Evolutionary conservation across 441 rosid species (phyloP).

Genomic region (Rhodomyrtus psidioides): DNA sequence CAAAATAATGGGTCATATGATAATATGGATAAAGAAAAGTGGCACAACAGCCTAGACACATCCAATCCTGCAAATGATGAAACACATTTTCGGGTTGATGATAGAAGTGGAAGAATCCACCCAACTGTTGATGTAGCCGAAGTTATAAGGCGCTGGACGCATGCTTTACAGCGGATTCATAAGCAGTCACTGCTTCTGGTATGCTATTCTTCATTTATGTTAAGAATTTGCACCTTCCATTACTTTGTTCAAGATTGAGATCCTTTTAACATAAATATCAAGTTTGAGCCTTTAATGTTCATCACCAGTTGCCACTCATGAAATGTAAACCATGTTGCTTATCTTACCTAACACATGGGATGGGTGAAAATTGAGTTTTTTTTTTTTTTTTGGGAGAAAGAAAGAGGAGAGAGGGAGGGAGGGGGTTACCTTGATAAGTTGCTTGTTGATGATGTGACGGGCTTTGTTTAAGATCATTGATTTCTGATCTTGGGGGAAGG

Average conservation of each 20-base stretch:
- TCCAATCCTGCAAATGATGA: slow-evolving; percentile 56
- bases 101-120: slow-evolving; percentile 80
- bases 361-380: not conserved
- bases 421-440: not conserved
- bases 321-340: not conserved
- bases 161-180: slow-evolving; percentile 97
- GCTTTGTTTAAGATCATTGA: not conserved
- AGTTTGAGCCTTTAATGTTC: not conserved
- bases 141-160: slow-evolving; percentile 98
- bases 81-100: slow-evolving; percentile 63
- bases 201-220: slow-evolving; percentile 18
- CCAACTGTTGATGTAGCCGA: slow-evolving; percentile 98
- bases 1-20: slow-evolving; percentile 42
- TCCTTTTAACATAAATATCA: not conserved
- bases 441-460: not conserved
- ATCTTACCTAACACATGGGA: not conserved
- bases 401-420: too few relatives aligned
- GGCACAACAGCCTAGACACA: slow-evolving; percentile 32
- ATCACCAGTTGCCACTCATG: not conserved
- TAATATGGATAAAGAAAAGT: slow-evolving; percentile 31
- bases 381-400: not conserved
- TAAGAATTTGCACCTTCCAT: not conserved
- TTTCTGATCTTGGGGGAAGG: not conserved
- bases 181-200: slow-evolving; percentile 98
- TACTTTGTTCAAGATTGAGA: not conserved